A percentile compares a stretch with the other conserved stretches of the same genome.
phyloP scores from a whole-genome alignment of 805 yeast genomes.

The Wickerhamiella nectarea region DNA sequence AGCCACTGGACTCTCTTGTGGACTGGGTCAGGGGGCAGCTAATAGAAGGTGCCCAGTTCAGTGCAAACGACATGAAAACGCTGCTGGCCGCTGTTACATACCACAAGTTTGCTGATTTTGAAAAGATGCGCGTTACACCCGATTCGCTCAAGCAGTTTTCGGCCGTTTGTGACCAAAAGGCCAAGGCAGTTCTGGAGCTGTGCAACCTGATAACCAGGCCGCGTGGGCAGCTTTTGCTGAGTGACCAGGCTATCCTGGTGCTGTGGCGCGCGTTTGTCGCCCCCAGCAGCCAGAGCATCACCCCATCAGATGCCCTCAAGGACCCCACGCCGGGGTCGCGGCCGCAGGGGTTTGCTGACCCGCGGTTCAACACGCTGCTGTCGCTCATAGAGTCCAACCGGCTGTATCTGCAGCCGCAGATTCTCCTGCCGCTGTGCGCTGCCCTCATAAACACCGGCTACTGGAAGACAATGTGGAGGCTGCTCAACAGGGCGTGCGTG shows the following conservation, averaged over 20 bases:
- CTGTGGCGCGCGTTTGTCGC: slow-evolving; percentile 21
- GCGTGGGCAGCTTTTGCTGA: slow-evolving; percentile 16
- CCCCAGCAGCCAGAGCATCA: slow-evolving; percentile 13
- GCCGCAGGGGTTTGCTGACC: slow-evolving; percentile 10
- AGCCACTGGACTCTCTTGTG: not conserved
- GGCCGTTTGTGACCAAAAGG: slow-evolving; percentile 19
- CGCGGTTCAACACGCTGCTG: slow-evolving; percentile 9
- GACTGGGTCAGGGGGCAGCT: slow-evolving; percentile 18
- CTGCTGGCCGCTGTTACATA: slow-evolving; percentile 23
- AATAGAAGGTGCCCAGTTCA: slow-evolving; percentile 22
- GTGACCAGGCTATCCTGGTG: slow-evolving; percentile 18
- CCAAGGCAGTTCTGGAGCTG: slow-evolving; percentile 15
- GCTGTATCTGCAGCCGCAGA: slow-evolving; percentile 11
- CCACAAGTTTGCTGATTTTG: slow-evolving; percentile 18
- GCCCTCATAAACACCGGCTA: slow-evolving; percentile 20
- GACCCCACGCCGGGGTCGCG: slow-evolving; percentile 15
- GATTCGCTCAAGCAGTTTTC: slow-evolving; percentile 15
- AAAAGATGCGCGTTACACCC: slow-evolving; percentile 7
- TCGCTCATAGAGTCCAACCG: slow-evolving; percentile 11
- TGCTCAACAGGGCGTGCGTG: slow-evolving; percentile 17
- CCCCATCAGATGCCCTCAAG: slow-evolving; percentile 16
- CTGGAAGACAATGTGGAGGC: slow-evolving; percentile 24
- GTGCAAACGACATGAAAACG: slow-evolving; percentile 20
- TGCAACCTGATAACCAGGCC: slow-evolving; percentile 19
- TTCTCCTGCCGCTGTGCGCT: slow-evolving; percentile 20